Percentiles rank a stretch among this genome's conserved stretches.
Evolutionary conservation across 2,329 filamentous ascomycete genomes (phyloP).

Genomic region (Shiraia bambusicola): DNA sequence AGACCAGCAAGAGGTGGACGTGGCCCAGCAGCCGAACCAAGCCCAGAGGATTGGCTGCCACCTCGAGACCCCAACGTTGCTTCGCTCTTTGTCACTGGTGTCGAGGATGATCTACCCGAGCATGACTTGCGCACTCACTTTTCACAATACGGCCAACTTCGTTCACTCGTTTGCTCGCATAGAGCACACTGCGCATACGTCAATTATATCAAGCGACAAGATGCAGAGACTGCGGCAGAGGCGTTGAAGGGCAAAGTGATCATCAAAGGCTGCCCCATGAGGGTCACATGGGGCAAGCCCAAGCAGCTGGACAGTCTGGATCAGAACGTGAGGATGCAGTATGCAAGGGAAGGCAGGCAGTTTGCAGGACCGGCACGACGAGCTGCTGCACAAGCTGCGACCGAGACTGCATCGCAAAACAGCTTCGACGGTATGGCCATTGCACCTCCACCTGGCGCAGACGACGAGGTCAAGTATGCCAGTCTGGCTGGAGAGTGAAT

Average conservation of each 20-base stretch:
- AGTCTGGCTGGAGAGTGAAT: conserved; percentile 77
- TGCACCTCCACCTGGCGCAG: conserved; percentile 76
- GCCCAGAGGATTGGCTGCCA: conserved; percentile 80
- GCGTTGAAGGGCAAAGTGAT: conserved; percentile 85
- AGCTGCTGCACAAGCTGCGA: conserved; percentile 41
- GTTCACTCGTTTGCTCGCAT: conserved; percentile 92
- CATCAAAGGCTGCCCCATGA: conserved; percentile 84
- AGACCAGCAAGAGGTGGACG: conserved; percentile 48
- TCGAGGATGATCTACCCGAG: conserved; percentile 95
- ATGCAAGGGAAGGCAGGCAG: conserved; percentile 73
- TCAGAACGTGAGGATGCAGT: conserved; percentile 76
- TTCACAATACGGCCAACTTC: conserved; percentile 81
- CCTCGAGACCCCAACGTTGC: conserved; percentile 83
- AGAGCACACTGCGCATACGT: conserved; percentile 96
- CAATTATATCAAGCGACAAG: conserved; percentile 84
- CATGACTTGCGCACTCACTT: conserved; percentile 90
- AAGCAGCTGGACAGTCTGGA: conserved; percentile 91
- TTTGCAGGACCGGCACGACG: conserved; percentile 29
- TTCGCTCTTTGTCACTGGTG: conserved; percentile 89
- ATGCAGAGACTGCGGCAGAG: conserved; percentile 81
- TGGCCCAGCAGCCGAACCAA: conserved; percentile 71
- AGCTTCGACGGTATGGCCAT: conserved; percentile 54
- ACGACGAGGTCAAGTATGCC: conserved; percentile 79
- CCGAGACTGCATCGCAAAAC: conserved; percentile 44
- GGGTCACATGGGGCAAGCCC: conserved; percentile 90